phyloP scores from a whole-genome alignment of 805 yeast genomes.

The Nakazawaea wickerhamii region DNA sequence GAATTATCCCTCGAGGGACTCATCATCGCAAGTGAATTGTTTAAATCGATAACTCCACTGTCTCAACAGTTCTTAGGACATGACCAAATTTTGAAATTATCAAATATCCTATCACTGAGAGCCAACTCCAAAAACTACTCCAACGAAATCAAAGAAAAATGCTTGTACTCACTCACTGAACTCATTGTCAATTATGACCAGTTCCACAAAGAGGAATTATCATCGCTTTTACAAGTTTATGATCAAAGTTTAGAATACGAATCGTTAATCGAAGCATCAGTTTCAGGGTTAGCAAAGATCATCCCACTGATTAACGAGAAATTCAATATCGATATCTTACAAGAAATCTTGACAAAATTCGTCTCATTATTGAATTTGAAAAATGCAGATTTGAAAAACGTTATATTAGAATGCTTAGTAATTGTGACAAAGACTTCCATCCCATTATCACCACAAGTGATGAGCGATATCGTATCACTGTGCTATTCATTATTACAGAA shows the following conservation, averaged over 20 bases:
- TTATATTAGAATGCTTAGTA: constrained; percentile 6
- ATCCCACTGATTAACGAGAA: background rate
- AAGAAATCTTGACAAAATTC: constrained; percentile 5
- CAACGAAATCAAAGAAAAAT: constrained; percentile 26
- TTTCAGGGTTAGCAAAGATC: constrained; percentile 22
- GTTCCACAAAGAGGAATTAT: background rate
- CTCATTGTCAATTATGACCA: constrained; percentile 5
- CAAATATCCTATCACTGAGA: constrained; percentile 17
- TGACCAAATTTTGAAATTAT: background rate
- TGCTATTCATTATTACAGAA: background rate
- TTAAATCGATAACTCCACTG: constrained; percentile 9
- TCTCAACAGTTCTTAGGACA: background rate
- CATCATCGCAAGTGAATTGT: constrained; percentile 18
- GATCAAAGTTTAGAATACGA: constrained; percentile 29
- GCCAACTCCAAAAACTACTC: constrained; percentile 26
- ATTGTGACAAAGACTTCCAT: background rate
- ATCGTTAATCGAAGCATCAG: constrained; percentile 27
- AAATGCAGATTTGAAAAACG: background rate
- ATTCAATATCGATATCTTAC: background rate
- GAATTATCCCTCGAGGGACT: constrained; percentile 27
- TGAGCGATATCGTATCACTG: background rate
- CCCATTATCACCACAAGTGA: background rate
- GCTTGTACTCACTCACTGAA: constrained; percentile 18
- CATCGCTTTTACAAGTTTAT: constrained; percentile 25
- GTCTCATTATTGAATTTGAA: constrained; percentile 3